phyloP scores from a whole-genome alignment of 768 basidiomycete species.

The Vararia minispora region DNA sequence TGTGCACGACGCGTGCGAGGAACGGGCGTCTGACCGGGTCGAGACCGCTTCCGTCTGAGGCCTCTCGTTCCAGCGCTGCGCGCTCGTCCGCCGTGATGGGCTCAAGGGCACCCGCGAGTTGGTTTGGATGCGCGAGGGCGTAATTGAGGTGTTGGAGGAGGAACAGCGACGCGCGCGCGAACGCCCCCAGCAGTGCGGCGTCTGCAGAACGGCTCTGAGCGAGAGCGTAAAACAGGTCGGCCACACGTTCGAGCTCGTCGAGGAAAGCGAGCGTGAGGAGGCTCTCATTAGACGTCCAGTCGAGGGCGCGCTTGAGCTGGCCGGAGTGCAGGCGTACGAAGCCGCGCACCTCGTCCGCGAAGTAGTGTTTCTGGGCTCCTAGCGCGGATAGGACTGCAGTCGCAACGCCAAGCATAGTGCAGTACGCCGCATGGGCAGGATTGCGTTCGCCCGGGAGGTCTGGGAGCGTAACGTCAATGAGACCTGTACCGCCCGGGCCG shows the following conservation, averaged over 20 bases:
- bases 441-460: constrained; percentile 68
- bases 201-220: constrained; percentile 42
- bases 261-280: constrained; percentile 65
- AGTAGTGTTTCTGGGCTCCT: constrained; percentile 60
- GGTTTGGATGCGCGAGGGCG: constrained; percentile 83
- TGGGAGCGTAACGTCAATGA: constrained; percentile 53
- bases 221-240: constrained; percentile 68
- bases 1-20: constrained; percentile 58
- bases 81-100: constrained; percentile 72
- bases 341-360: constrained; percentile 76
- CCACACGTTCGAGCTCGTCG: constrained; percentile 75
- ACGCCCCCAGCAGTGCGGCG: constrained; percentile 53
- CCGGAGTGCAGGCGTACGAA: constrained; percentile 78
- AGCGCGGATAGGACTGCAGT: constrained; percentile 57
- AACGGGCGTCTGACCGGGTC: constrained; percentile 66
- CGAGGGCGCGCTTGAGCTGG: constrained; percentile 65
- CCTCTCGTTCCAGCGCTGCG: constrained; percentile 54
- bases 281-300: constrained; percentile 77
- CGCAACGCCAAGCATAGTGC: constrained; percentile 72
- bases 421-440: constrained; percentile 74
- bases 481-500: constrained; percentile 61
- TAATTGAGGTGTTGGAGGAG: constrained; percentile 86
- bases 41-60: too few species aligned
- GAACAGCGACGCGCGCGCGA: constrained; percentile 54
- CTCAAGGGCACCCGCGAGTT: constrained; percentile 72